Conservation (phyloP, 192 early-diverging fungal genomes). For the Rhizophagus sp. region DNA sequence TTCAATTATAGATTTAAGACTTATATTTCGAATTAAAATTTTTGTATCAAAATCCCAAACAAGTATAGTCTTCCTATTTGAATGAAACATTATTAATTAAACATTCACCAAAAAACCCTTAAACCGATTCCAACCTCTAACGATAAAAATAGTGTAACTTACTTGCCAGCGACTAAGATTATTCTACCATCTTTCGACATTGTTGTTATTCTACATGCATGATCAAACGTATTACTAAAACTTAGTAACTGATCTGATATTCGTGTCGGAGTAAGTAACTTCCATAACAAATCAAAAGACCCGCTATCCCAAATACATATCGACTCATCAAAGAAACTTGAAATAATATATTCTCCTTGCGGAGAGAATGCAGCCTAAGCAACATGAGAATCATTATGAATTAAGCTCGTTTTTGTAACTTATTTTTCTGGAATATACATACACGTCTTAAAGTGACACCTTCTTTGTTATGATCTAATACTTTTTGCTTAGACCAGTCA, state of each 20-base stretch:
- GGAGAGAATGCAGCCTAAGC: constrained; percentile 17
- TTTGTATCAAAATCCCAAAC: constrained; percentile 22
- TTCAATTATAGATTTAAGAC: neutral
- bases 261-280: neutral
- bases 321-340: constrained; percentile 13
- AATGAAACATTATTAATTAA: neutral
- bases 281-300: constrained; percentile 22
- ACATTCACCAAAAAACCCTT: no score
- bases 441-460: constrained; percentile 4
- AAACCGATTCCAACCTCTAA: no score
- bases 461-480: constrained; percentile 6
- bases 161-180: constrained; percentile 29
- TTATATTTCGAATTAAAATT: constrained; percentile 12
- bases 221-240: neutral
- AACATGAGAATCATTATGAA: neutral
- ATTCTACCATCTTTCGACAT: constrained; percentile 9
- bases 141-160: neutral
- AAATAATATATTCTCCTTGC: constrained; percentile 25
- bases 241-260: neutral
- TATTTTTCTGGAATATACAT: neutral
- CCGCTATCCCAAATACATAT: constrained; percentile 21
- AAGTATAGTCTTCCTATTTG: neutral
- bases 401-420: no score
- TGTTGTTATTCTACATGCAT: neutral
- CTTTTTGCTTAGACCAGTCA: constrained; percentile 21